These are phyloP conservation scores for Globisporangium nagaii DNA, from an alignment of 352 stramenopile genomes.

Conservation along the genomic window DNA sequence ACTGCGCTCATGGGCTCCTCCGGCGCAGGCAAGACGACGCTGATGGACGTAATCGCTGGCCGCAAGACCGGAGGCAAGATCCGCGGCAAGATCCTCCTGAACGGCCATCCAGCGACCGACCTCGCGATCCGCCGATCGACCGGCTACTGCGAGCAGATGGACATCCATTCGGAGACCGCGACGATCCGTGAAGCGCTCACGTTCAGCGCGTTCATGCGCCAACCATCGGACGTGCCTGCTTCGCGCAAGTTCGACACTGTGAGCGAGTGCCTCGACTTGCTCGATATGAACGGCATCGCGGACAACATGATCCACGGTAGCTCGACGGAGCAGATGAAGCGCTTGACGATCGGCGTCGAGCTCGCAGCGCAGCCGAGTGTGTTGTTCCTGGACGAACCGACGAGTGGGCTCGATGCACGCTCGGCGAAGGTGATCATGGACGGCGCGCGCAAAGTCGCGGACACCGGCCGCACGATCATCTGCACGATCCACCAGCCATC, in stretches of 20 bases:
- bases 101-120: constrained; percentile 45
- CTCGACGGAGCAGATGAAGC: constrained; percentile 13
- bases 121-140: constrained; percentile 26
- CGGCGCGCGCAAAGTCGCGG: constrained; percentile 3
- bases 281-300: constrained; percentile 12
- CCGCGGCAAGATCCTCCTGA: constrained; percentile 74
- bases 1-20: constrained; percentile 82
- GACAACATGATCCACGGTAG: constrained; percentile 15
- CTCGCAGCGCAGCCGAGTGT: constrained; percentile 2
- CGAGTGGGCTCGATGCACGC: neutral
- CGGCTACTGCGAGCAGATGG: constrained; percentile 80
- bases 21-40: constrained; percentile 80
- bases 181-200: constrained; percentile 88
- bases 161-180: constrained; percentile 81
- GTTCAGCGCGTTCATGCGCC: constrained; percentile 85
- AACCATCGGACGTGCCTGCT: constrained; percentile 8
- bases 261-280: constrained; percentile 10
- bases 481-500: constrained; percentile 12
- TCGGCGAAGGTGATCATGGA: constrained; percentile 12
- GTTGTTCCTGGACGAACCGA: constrained; percentile 1
- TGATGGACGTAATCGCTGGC: constrained; percentile 92
- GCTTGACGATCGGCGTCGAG: neutral
- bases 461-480: constrained; percentile 5
- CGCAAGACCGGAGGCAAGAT: constrained; percentile 83
- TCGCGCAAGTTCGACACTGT: constrained; percentile 12